Base-by-base conservation (phyloP, 306 rosid species). In the Quercus berberidifolia region DNA sequence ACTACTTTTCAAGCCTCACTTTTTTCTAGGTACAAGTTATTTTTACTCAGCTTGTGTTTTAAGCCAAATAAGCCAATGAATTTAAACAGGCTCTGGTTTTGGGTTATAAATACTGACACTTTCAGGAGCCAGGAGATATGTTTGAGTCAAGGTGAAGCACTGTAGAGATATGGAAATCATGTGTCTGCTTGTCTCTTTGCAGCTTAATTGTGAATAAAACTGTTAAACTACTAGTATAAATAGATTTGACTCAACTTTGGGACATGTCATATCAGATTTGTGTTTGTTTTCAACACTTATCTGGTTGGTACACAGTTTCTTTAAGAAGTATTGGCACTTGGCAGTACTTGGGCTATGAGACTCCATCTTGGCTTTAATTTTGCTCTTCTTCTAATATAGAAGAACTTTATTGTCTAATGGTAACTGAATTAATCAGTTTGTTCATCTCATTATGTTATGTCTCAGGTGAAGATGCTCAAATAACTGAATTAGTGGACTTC, bases 401-500 rank as follows among this genome's bases (percentile, higher is more conserved):
- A 57, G 76, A 67, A 46, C 52, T 73, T 26, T 26, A 46, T 74
- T 84, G 55, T 10, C 31, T 25, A 38, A 28, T 71, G 49, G 68
- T 43, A 20, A 75, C 23, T 33, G 58, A 74, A 58, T 77, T 41
- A 7, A 46, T 74, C 26, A 57, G n/a, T 14, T 25, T 73, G 38
- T 62, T 63, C 31, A 79, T 74, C 77, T 83, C 54, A 58, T 49
- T 49, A 35, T 78, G 63, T 71, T 77, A 67, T 71, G 9, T 80
- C 78, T 79, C 88, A 95, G 99, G 99, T 86, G 78, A 62, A 83
- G 79, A 84, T 74, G 94, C 97, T 49, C 85, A 94, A 20, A 43
- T 92, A 81, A 84, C 89, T 77, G 94, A 89, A 73, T 86, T 95
- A 73, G 97, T 95, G 85, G 93, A 92, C 83, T 89, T 89, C 82